Base-by-base conservation (phyloP, 2,329 filamentous ascomycete genomes). In the Stenocarpella maydis region DNA sequence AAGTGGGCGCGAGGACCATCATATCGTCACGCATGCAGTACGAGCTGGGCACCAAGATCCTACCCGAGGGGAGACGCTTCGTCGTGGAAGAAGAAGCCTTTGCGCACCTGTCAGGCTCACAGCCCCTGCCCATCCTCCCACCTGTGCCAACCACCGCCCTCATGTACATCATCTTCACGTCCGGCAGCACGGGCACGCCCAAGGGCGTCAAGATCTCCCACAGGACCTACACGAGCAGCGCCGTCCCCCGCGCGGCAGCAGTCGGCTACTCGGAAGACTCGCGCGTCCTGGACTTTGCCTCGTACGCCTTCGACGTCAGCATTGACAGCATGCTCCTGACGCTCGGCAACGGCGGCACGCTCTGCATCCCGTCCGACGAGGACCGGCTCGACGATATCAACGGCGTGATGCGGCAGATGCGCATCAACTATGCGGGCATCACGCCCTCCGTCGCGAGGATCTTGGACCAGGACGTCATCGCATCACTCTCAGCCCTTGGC, bases 131-230 rank as follows among this genome's bases (percentile, higher is more conserved):
- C n/a, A 15, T 21, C 7, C 72, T 80, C 6, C 73, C 74, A 0
- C 67, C 75, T 26, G 68, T 71, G 17, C 72, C 72, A 5, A 43
- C 72, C 3, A 65, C 67, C 4, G 65, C 72, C 19, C 34, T 74
- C n/a, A 73, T 76, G 66, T 78, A 77, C 52, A 82, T 85, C 71
- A 83, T 87, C 71, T 88, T 87, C 74, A 88, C 86, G 5, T 87
- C 85, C 2, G 86, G 86, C n/a, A 87, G 82, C 31, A 88, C 86
- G 0, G 86, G 86, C 5, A 78, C 78, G 17, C 86, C 86, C 0
- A 88, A 88, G 74, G 86, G 85, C n/a, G 82, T 86, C 17, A 79
- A 85, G 17, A 74, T 78, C 37, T 74, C 76, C 4, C 78, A 80
- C 69, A 60, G 53, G 6, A 74, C 75, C 53, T 76, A 76, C 65